Base-by-base conservation (phyloP, 371 early-diverging fungal species). In the Syncephalastrum monosporum region DNA sequence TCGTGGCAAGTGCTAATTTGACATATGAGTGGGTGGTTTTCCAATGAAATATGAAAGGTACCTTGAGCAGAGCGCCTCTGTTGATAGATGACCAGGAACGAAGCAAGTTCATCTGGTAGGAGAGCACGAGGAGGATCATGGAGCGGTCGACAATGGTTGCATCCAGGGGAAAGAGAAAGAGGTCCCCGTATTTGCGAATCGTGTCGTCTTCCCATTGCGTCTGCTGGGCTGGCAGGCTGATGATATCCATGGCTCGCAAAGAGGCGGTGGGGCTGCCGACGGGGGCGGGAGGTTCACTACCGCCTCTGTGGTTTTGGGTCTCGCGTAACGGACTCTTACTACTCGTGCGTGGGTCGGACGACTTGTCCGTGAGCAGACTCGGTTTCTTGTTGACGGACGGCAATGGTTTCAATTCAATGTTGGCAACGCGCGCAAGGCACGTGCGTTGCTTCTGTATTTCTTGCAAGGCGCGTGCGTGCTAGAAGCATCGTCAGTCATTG, bases 391-490 rank as follows among this genome's bases (percentile, higher is more conserved):
- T 33, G 38, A 10, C 10, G 12, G 38, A 12, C 10, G 38, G 6
- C 38, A 2, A 5, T 12, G 38, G 3, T 10, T 12, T 33, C 38
- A 33, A 10, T 10, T 33, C 38, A 33, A 54, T 16, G 21, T 43
- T 54, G 42, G 19, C 45, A 5, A 54, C 19, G 3, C 16, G 14
- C 2, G 55, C 55, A 10, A 54, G 44, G 24, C 24, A 17, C 27
- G 21, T 2, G 12, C 51, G 44, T 16, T 42, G 41, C 47, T 42
- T 43, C n/a, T 24, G 44, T 27, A 48, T 24, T 53, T 79, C 79
- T 15, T 79, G 68, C 41, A 79, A 55, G 3, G 79, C 74, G 16
- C 74, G 65, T 1, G 57, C 61, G 50, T 72, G 67, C 79, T 77
- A 59, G 7, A 24, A 49, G 13, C 7, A 52, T n/a, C 6, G 38